These are phyloP conservation scores for Paecilomyces fulvus DNA, from an alignment of 2,329 filamentous ascomycete genomes.

Conservation along the genomic window DNA sequence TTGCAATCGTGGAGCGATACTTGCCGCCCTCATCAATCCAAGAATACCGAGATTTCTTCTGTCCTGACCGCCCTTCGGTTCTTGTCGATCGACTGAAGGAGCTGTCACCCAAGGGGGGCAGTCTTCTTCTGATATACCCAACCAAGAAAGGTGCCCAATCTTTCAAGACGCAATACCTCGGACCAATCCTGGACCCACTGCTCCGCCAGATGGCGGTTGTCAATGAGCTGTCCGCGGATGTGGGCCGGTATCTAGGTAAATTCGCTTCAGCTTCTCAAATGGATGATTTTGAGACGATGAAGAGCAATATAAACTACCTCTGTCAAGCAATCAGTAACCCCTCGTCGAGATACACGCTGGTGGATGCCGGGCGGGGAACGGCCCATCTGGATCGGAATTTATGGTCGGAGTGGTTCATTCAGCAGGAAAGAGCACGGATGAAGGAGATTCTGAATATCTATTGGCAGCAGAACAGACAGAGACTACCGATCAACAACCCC, in stretches of 20 bases:
- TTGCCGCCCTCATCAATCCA: slow-evolving; percentile 53
- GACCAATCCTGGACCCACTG: slow-evolving; percentile 53
- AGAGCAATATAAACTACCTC: slow-evolving; percentile 30
- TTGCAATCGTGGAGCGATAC: slow-evolving; percentile 56
- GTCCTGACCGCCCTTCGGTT: slow-evolving; percentile 45
- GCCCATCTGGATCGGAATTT: slow-evolving; percentile 43
- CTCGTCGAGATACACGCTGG: slow-evolving; percentile 35
- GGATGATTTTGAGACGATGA: slow-evolving; percentile 46
- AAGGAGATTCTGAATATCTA: slow-evolving; percentile 40
- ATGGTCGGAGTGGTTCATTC: slow-evolving; percentile 58
- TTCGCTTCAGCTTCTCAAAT: slow-evolving; percentile 47
- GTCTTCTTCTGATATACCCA: slow-evolving; percentile 55
- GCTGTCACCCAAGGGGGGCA: slow-evolving; percentile 48
- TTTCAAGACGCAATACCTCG: slow-evolving; percentile 52
- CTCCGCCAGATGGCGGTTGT: slow-evolving; percentile 52
- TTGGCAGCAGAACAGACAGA: slow-evolving; percentile 33
- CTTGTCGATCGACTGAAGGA: slow-evolving; percentile 54
- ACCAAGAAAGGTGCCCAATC: slow-evolving; percentile 49
- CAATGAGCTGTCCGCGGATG: slow-evolving; percentile 49
- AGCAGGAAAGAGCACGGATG: slow-evolving; percentile 54
- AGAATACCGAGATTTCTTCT: slow-evolving; percentile 54
- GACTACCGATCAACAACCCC: slow-evolving; percentile 21
- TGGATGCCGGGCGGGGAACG: slow-evolving; percentile 44
- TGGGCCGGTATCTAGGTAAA: slow-evolving; percentile 46
- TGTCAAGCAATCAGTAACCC: slow-evolving; percentile 31